Conservation (phyloP, 805 yeast species). For the Sporopachydermia lactativora region DNA sequence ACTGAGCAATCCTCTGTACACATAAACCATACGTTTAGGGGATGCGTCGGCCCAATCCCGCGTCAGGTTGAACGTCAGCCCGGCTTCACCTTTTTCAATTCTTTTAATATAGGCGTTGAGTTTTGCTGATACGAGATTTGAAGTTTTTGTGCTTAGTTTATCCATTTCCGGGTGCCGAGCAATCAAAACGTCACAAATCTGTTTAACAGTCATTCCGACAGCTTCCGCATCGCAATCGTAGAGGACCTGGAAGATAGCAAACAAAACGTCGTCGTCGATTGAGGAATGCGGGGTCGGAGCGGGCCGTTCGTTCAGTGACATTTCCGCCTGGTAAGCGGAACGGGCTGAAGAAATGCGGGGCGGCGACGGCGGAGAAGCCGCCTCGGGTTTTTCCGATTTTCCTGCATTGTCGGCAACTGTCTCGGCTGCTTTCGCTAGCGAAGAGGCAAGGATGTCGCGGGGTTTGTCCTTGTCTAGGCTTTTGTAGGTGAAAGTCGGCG, state of each 20-base stretch:
- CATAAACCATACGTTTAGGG: constrained; percentile 81
- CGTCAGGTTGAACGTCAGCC: constrained; percentile 57
- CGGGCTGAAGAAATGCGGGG: constrained; percentile 67
- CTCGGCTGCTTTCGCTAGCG: neutral
- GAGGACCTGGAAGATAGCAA: constrained; percentile 59
- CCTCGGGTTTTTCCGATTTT: neutral
- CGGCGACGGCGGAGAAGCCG: constrained; percentile 24
- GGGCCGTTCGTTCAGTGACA: constrained; percentile 31
- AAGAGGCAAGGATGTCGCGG: neutral
- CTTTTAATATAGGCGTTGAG: constrained; percentile 75
- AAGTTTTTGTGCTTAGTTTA: constrained; percentile 62
- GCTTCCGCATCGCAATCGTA: constrained; percentile 56
- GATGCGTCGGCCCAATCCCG: constrained; percentile 89
- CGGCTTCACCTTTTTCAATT: constrained; percentile 70
- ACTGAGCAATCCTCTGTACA: constrained; percentile 64
- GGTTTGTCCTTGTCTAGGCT: neutral
- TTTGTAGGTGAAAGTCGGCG: constrained; percentile 3
- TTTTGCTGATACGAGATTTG: constrained; percentile 71
- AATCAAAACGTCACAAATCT: constrained; percentile 61
- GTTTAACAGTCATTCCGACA: constrained; percentile 82
- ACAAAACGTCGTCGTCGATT: constrained; percentile 62
- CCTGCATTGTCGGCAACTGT: neutral
- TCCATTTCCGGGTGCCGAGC: constrained; percentile 79
- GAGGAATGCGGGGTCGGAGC: constrained; percentile 48
- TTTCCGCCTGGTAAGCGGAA: constrained; percentile 32